Conservation (phyloP, 139 green algal species). For the Closterium sp. region DNA sequence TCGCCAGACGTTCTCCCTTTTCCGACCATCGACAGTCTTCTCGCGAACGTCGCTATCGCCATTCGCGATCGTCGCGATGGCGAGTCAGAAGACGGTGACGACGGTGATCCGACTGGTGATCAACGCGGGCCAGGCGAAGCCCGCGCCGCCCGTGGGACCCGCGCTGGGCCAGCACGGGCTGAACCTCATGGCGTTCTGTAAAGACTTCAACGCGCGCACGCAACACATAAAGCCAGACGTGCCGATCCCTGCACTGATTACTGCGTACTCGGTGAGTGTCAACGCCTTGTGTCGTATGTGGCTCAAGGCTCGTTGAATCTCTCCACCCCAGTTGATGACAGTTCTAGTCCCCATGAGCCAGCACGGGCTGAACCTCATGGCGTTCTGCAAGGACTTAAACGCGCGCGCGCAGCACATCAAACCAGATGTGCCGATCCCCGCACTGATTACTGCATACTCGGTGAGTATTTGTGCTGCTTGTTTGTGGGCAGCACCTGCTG, state of each 20-base stretch:
- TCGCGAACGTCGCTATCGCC: background rate
- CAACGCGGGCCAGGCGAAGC: slow-evolving; percentile 89
- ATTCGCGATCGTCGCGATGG: background rate
- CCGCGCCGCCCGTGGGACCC: slow-evolving; percentile 87
- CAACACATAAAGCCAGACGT: slow-evolving; percentile 68
- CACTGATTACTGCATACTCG: slow-evolving; percentile 41
- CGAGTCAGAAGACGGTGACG: slow-evolving; percentile 51
- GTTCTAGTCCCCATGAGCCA: too few species aligned
- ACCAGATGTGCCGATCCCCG: slow-evolving; percentile 52
- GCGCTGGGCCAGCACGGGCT: slow-evolving; percentile 92
- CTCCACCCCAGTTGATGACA: too few species aligned
- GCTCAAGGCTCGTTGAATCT: too few species aligned
- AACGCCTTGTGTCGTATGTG: too few species aligned
- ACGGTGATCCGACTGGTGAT: slow-evolving; percentile 85
- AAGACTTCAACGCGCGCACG: slow-evolving; percentile 98
- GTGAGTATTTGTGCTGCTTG: too few species aligned
- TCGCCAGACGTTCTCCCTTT: too few species aligned
- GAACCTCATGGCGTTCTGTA: slow-evolving; percentile 99
- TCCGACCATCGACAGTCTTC: too few species aligned
- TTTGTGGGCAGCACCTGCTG: too few species aligned
- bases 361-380: slow-evolving; percentile 65
- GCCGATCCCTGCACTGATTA: slow-evolving; percentile 43
- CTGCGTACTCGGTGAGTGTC: slow-evolving; percentile 37
- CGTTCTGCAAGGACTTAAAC: slow-evolving; percentile 99
- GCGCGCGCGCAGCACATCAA: slow-evolving; percentile 82